Conservation (phyloP, 495 filamentous ascomycete species). For the Bathelium albidoporum region DNA sequence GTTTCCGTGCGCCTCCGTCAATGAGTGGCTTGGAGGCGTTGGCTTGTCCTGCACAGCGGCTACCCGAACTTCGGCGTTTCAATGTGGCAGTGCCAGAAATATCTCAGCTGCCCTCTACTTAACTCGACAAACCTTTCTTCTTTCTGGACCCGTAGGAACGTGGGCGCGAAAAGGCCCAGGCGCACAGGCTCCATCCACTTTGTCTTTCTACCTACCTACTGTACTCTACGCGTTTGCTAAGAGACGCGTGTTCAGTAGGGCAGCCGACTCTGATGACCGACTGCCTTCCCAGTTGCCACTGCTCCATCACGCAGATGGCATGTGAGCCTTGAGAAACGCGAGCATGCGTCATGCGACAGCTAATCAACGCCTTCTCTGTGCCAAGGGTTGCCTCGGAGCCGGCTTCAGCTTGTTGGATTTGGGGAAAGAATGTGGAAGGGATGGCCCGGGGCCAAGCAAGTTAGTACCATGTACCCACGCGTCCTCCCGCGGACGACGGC, state of each 20-base stretch:
- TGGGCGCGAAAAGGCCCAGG: no score
- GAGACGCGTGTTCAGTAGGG: background rate
- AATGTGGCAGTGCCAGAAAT: background rate
- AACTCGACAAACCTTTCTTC: background rate
- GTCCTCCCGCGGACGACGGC: background rate
- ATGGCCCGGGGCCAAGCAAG: background rate
- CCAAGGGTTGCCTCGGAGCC: background rate
- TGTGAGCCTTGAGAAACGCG: background rate
- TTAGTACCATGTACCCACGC: background rate
- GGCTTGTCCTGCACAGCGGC: background rate
- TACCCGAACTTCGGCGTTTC: background rate
- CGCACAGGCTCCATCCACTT: no score
- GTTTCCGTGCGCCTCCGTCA: background rate
- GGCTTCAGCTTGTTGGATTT: slow-evolving; percentile 4
- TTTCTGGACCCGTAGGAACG: no score
- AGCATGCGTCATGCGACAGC: background rate
- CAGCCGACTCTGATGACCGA: background rate
- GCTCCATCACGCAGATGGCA: background rate
- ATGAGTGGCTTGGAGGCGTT: background rate
- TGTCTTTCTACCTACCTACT: background rate
- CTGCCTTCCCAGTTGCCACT: background rate
- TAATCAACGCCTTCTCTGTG: background rate
- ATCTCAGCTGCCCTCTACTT: background rate
- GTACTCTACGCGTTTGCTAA: background rate
- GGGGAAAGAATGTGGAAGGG: background rate